phyloP scores from a whole-genome alignment of 768 basidiomycete species.

The Collybia mongolica region DNA sequence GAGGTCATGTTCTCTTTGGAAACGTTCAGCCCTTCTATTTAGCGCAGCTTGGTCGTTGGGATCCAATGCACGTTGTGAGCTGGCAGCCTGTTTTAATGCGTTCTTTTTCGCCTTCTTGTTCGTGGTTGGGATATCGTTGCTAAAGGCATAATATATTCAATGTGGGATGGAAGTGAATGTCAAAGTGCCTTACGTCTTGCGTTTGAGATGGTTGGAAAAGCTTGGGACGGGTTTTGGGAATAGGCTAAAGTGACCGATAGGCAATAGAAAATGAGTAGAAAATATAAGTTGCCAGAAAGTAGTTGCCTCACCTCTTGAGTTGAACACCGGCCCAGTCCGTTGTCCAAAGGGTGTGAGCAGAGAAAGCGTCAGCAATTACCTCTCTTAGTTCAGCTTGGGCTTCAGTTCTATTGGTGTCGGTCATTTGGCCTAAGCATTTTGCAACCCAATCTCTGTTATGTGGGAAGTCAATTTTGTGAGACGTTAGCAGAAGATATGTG shows the following conservation, averaged over 20 bases:
- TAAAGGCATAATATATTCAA: constrained; percentile 14
- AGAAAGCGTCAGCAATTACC: constrained; percentile 94
- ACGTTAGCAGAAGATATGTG: constrained; percentile 1
- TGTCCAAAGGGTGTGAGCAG: constrained; percentile 82
- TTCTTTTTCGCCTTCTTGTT: constrained; percentile 66
- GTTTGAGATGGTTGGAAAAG: constrained; percentile 53
- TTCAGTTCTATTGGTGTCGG: constrained; percentile 80
- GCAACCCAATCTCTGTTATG: constrained; percentile 89
- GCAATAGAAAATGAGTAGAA: constrained; percentile 1
- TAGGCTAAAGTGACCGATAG: constrained; percentile 28
- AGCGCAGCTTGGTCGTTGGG: constrained; percentile 68
- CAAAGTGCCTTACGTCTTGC: constrained; percentile 56
- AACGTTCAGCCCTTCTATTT: constrained; percentile 80
- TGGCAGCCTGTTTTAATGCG: constrained; percentile 38
- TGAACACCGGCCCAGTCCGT: constrained; percentile 92
- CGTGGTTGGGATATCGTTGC: constrained; percentile 35
- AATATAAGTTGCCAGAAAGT: constrained; percentile 4
- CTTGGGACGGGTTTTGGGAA: constrained; percentile 55
- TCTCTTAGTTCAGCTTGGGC: constrained; percentile 94
- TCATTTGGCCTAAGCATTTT: constrained; percentile 89
- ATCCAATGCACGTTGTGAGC: constrained; percentile 39
- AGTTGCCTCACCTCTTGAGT: constrained; percentile 70
- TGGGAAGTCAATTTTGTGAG: constrained; percentile 12
- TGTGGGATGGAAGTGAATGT: neutral
- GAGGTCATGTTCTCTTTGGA: constrained; percentile 86